These are phyloP conservation scores for Phytophthora pisi DNA, from an alignment of 352 stramenopile species.

Conservation along the genomic window DNA sequence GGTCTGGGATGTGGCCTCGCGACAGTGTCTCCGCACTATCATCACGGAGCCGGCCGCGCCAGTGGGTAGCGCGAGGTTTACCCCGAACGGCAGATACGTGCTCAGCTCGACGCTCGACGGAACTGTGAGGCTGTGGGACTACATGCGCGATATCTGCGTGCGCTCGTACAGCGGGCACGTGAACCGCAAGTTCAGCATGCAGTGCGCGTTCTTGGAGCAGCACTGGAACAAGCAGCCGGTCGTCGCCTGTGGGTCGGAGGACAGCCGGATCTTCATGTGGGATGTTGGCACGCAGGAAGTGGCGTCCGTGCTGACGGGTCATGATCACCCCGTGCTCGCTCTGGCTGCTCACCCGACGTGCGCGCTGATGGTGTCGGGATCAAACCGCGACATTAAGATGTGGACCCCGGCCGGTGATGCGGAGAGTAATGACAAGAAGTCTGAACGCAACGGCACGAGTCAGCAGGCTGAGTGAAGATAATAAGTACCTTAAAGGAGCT, in stretches of 20 bases:
- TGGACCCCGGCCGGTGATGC: slow-evolving; percentile 38
- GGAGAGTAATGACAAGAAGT: slow-evolving; percentile 11
- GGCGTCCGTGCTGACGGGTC: slow-evolving; percentile 60
- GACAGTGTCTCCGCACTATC: slow-evolving; percentile 95
- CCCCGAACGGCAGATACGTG: slow-evolving; percentile 94
- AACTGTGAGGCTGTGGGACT: slow-evolving; percentile 92
- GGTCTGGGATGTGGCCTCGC: slow-evolving; percentile 97
- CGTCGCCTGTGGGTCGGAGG: slow-evolving; percentile 93
- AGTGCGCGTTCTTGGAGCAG: slow-evolving; percentile 81
- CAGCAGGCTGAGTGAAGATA: slow-evolving; percentile 3
- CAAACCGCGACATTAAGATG: slow-evolving; percentile 71
- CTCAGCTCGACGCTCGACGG: slow-evolving; percentile 93
- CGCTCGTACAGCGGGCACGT: slow-evolving; percentile 76
- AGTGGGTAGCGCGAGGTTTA: slow-evolving; percentile 89
- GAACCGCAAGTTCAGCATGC: slow-evolving; percentile 89
- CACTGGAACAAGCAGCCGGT: slow-evolving; percentile 39
- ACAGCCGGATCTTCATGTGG: slow-evolving; percentile 92
- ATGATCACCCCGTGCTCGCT: slow-evolving; percentile 88
- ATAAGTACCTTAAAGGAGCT: not conserved
- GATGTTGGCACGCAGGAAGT: slow-evolving; percentile 87
- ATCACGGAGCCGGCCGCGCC: slow-evolving; percentile 66
- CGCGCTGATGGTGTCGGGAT: slow-evolving; percentile 74
- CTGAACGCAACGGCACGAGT: slow-evolving; percentile 13
- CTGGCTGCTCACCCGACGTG: slow-evolving; percentile 74
- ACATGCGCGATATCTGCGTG: slow-evolving; percentile 61